These are phyloP conservation scores for Fragilariopsis cylindrus DNA, from an alignment of 108 stramenopile species.

Conservation along the genomic window DNA sequence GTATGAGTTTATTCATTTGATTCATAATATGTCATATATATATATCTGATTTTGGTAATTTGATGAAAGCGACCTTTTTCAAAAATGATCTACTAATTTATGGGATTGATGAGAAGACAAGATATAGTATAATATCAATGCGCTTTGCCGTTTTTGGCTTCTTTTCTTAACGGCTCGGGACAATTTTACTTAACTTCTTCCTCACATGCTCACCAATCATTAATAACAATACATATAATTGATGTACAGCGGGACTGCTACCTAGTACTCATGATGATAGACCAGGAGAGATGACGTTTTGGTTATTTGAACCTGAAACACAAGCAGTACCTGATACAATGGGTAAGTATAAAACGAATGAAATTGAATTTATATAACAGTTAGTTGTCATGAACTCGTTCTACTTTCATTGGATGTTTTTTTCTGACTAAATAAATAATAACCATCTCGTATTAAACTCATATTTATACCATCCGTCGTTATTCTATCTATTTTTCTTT, in stretches of 20 bases:
- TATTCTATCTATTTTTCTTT: not conserved
- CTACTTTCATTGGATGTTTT: not conserved
- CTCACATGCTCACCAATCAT: not conserved
- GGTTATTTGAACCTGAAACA: conserved; percentile 37
- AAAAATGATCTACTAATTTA: no score
- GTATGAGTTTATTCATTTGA: not conserved
- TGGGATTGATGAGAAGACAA: no score
- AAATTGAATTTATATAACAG: no score
- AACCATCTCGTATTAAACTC: no score
- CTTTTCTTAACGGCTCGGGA: no score
- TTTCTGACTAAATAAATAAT: not conserved
- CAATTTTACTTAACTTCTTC: conserved; percentile 11
- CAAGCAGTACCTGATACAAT: conserved; percentile 25
- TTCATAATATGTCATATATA: no score
- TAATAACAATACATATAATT: not conserved
- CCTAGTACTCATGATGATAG: conserved; percentile 1
- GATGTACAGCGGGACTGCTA: not conserved
- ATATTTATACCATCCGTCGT: no score
- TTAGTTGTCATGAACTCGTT: no score
- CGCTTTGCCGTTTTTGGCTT: no score
- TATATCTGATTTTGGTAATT: no score
- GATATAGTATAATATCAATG: no score
- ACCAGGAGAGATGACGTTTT: conserved; percentile 41
- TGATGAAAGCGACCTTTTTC: no score
- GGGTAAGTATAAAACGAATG: not conserved